Conservation (phyloP, 1,139 yeast genomes). For the Yamadazyma songkhlaensis region DNA sequence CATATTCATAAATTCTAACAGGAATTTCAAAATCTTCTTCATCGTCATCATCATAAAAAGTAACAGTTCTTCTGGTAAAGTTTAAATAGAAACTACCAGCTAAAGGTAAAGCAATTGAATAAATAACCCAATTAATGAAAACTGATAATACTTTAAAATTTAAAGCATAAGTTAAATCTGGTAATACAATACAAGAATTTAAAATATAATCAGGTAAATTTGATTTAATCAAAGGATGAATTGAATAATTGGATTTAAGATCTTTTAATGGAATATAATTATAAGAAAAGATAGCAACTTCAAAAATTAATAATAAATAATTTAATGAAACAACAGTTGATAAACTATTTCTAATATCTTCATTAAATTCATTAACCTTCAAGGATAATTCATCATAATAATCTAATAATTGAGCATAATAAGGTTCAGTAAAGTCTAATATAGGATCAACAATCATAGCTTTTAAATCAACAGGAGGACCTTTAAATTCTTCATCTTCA, state of each 20-base stretch:
- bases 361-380: slow-evolving; percentile 40
- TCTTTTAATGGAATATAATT: slow-evolving; percentile 38
- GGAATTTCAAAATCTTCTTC: slow-evolving; percentile 38
- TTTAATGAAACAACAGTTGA: slow-evolving; percentile 49
- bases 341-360: slow-evolving; percentile 47
- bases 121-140: slow-evolving; percentile 38
- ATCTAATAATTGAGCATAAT: slow-evolving; percentile 28
- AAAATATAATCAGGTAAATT: slow-evolving; percentile 27
- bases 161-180: slow-evolving; percentile 37
- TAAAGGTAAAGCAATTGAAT: slow-evolving; percentile 44
- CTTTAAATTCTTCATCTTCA: slow-evolving; percentile 28
- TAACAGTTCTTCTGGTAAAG: slow-evolving; percentile 46
- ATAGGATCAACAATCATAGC: slow-evolving; percentile 39
- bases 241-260: slow-evolving; percentile 33
- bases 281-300: slow-evolving; percentile 34
- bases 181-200: slow-evolving; percentile 20
- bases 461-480: slow-evolving; percentile 43
- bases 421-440: slow-evolving; percentile 28
- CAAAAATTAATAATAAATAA: slow-evolving; percentile 37
- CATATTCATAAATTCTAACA: slow-evolving; percentile 42
- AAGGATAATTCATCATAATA: slow-evolving; percentile 40
- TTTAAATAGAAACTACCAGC: slow-evolving; percentile 49
- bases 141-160: slow-evolving; percentile 29
- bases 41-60: slow-evolving; percentile 24
- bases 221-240: slow-evolving; percentile 40